A percentile compares a stretch with the other conserved stretches of the same genome.
Evolutionary conservation across 139 green algal species (phyloP).

Genomic region (Edaphochlamys debaryana): DNA sequence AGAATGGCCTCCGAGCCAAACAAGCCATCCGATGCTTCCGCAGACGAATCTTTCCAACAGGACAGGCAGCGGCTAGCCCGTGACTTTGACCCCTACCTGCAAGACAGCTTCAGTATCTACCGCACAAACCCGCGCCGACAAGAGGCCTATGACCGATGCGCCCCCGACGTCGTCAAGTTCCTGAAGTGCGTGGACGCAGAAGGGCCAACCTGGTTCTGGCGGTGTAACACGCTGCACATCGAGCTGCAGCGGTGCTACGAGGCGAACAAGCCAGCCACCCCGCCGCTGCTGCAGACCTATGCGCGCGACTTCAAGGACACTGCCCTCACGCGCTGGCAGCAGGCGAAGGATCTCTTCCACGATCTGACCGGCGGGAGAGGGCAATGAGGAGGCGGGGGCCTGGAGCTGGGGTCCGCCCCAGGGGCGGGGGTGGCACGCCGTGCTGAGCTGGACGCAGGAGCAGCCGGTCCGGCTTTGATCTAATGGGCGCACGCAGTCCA

Average conservation of each 20-base stretch:
- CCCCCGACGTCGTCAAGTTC: slow-evolving; percentile 30
- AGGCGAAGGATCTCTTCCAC: slow-evolving; percentile 12
- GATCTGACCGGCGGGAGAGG: not conserved
- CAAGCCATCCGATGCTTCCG: no score
- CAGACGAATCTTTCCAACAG: no score
- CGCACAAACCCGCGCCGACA: slow-evolving; percentile 30
- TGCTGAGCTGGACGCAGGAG: no score
- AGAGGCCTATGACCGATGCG: slow-evolving; percentile 32
- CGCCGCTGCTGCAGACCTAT: not conserved
- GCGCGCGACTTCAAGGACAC: not conserved
- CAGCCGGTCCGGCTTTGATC: no score
- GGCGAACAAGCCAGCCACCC: slow-evolving; percentile 17
- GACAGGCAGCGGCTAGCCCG: slow-evolving; percentile 12
- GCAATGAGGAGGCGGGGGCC: no score
- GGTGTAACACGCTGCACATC: slow-evolving; percentile 32
- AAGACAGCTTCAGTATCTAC: slow-evolving; percentile 35
- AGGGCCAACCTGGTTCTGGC: slow-evolving; percentile 39
- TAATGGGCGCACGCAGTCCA: no score
- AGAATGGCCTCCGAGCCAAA: no score
- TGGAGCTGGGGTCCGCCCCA: no score
- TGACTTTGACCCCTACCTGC: slow-evolving; percentile 30
- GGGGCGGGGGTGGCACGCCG: no score
- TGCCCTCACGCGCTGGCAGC: not conserved
- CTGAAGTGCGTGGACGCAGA: slow-evolving; percentile 39
- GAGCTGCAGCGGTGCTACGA: slow-evolving; percentile 43